Evolutionary conservation across 768 basidiomycete species (phyloP).

Genomic region (Amanita pallidorosea): DNA sequence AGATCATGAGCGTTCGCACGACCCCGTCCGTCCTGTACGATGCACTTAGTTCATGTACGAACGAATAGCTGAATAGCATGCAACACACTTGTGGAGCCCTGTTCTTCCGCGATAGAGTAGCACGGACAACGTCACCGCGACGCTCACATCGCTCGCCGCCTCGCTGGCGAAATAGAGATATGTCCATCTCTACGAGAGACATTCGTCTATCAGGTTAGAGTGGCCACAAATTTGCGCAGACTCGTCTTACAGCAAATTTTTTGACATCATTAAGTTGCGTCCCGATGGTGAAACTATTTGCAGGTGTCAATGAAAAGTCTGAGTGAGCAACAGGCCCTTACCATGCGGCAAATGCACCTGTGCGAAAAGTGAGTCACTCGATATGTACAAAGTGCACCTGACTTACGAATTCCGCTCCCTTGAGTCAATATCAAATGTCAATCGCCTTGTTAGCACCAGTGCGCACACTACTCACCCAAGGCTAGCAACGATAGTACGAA

Average conservation of each 20-base stretch:
- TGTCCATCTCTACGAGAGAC: slow-evolving; percentile 28
- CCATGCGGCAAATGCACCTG: too few relatives aligned
- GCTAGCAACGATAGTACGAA: slow-evolving; percentile 30
- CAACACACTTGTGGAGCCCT: slow-evolving; percentile 31
- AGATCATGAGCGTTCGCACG: slow-evolving; percentile 35
- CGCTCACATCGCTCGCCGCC: slow-evolving; percentile 38
- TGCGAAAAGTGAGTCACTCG: not conserved
- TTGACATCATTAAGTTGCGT: too few relatives aligned
- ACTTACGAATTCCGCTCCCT: slow-evolving; percentile 29
- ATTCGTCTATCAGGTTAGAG: not conserved
- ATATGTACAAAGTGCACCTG: not conserved
- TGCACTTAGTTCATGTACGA: not conserved
- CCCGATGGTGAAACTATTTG: too few relatives aligned
- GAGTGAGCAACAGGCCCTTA: too few relatives aligned
- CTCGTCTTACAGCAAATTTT: too few relatives aligned
- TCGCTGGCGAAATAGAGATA: slow-evolving; percentile 42
- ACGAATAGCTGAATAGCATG: not conserved
- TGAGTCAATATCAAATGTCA: not conserved
- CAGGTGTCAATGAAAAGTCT: too few relatives aligned
- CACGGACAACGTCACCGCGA: slow-evolving; percentile 38
- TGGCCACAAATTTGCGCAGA: not conserved
- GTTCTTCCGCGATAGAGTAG: slow-evolving; percentile 38
- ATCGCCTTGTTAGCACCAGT: too few relatives aligned
- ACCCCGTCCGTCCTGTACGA: slow-evolving; percentile 37
- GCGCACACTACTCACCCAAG: slow-evolving; percentile 24